Evolutionary conservation across 345 rosid species (phyloP).

Genomic region (Anastatica hierochuntica): DNA sequence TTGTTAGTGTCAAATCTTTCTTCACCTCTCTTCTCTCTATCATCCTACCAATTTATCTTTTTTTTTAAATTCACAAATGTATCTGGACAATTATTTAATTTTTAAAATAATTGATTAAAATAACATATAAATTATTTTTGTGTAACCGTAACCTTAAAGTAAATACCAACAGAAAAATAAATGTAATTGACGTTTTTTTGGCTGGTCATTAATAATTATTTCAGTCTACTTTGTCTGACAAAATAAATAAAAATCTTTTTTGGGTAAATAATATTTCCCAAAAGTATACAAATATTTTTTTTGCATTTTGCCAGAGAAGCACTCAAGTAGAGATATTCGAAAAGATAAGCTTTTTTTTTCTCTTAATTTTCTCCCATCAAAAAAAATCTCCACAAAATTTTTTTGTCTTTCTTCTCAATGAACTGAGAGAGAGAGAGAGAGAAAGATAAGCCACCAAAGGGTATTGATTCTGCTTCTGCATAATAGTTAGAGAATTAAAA

Average conservation of each 20-base stretch:
- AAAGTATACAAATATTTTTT: no score
- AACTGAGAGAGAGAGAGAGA: constrained; percentile 2
- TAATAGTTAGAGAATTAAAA: neutral
- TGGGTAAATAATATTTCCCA: constrained; percentile 20
- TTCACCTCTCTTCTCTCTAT: constrained; percentile 8
- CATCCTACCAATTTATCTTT: constrained; percentile 3
- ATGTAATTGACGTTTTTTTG: no score
- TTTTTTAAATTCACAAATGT: neutral
- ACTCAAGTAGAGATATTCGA: constrained; percentile 9
- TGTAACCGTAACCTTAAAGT: neutral
- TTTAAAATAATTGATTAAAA: neutral
- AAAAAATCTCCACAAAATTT: constrained; percentile 1
- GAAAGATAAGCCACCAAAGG: constrained; percentile 11
- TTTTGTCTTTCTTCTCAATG: neutral
- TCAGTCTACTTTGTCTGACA: constrained; percentile 5
- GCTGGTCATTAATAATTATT: neutral
- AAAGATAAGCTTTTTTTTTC: constrained; percentile 24
- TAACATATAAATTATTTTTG: neutral
- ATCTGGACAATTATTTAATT: neutral
- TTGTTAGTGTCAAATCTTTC: constrained; percentile 11
- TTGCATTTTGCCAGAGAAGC: no score
- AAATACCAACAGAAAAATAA: no score
- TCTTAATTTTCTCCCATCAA: constrained; percentile 6
- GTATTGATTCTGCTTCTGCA: constrained; percentile 15
- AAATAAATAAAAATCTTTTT: constrained; percentile 17